A percentile compares a stretch with the other conserved stretches of the same genome.
These are phyloP conservation scores for Pezicula radicicola DNA, from an alignment of 2,329 filamentous ascomycete genomes.

Conservation along the genomic window DNA sequence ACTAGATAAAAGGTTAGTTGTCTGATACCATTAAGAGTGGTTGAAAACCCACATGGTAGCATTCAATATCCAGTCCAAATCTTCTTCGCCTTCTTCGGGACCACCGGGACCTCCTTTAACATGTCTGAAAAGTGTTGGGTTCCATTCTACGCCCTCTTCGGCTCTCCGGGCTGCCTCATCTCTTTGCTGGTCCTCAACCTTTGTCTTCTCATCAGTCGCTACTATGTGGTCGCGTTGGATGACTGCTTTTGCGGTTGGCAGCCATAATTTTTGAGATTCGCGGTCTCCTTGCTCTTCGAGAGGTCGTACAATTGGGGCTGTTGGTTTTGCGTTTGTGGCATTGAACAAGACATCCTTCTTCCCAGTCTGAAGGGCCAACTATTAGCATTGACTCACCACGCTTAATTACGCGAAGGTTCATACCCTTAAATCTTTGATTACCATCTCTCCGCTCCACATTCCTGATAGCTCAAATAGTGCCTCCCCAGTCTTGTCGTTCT, in stretches of 20 bases:
- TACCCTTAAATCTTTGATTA: constrained; percentile 78
- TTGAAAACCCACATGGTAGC: constrained; percentile 66
- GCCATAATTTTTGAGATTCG: constrained; percentile 88
- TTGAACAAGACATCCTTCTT: constrained; percentile 90
- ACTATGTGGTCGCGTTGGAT: constrained; percentile 80
- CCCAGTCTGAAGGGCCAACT: constrained; percentile 60
- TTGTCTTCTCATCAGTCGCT: constrained; percentile 94
- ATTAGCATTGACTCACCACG: neutral
- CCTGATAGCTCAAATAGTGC: constrained; percentile 88
- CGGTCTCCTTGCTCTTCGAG: constrained; percentile 83
- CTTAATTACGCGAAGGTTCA: constrained; percentile 22
- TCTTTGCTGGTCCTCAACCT: constrained; percentile 88
- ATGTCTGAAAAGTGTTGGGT: constrained; percentile 77
- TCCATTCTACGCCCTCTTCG: constrained; percentile 82
- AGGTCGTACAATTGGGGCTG: constrained; percentile 69
- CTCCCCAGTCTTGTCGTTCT: constrained; percentile 82
- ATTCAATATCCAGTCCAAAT: constrained; percentile 93
- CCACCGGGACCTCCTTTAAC: constrained; percentile 70
- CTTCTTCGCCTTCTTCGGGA: constrained; percentile 77
- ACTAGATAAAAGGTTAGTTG: constrained; percentile 32
- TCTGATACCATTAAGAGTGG: neutral
- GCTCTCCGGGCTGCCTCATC: constrained; percentile 79
- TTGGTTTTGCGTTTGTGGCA: constrained; percentile 73
- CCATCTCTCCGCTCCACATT: constrained; percentile 94
- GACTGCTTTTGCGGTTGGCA: constrained; percentile 76